A percentile compares a stretch with the other conserved stretches of the same genome.
Conservation (phyloP, 345 rosid species). For the Camelina laxa region DNA sequence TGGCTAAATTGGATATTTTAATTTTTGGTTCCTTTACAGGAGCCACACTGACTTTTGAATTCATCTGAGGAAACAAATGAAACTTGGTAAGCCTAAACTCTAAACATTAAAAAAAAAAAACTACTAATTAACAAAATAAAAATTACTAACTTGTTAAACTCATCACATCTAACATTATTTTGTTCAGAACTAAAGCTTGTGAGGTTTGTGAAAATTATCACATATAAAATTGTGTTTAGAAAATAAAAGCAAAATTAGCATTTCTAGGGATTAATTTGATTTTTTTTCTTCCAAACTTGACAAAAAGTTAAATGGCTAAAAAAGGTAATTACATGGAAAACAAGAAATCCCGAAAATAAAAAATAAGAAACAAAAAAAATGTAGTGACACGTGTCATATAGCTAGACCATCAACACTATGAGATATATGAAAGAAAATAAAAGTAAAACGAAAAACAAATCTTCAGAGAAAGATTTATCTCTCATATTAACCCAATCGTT, state of each 20-base stretch:
- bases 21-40: slow-evolving; percentile 41
- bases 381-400: slow-evolving; percentile 29
- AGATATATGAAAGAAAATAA: slow-evolving; percentile 2
- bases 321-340: not conserved
- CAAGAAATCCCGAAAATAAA: not conserved
- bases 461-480: slow-evolving; percentile 35
- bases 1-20: not conserved
- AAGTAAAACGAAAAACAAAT: slow-evolving; percentile 32
- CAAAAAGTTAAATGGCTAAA: not conserved
- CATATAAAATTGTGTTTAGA: not conserved
- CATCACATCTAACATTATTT: slow-evolving; percentile 8
- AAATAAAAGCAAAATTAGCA: not conserved
- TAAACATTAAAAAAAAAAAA: not conserved
- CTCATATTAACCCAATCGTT: slow-evolving; percentile 32
- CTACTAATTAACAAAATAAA: too few species aligned
- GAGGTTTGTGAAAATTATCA: not conserved
- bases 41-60: too few species aligned
- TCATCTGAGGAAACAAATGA: not conserved
- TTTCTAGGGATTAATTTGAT: not conserved
- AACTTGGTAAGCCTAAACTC: not conserved
- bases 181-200: not conserved
- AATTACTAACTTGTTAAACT: slow-evolving; percentile 11
- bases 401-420: slow-evolving; percentile 30
- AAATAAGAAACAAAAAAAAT: not conserved
- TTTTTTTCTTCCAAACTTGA: not conserved